A percentile compares a stretch with the other conserved stretches of the same genome.
Conservation (phyloP, 805 yeast genomes). For the Candida boleticola region DNA sequence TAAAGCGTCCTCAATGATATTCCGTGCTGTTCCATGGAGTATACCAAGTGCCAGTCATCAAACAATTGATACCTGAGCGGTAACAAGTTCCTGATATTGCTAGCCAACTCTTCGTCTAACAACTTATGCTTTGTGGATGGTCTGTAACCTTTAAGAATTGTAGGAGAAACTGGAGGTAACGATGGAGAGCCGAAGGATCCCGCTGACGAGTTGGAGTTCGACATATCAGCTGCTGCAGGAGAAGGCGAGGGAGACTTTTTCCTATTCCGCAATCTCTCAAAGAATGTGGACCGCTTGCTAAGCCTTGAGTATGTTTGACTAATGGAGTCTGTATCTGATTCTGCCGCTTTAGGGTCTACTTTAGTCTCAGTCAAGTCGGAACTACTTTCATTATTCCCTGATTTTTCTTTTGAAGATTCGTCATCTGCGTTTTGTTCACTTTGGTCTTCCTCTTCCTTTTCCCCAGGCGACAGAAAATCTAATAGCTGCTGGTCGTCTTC, state of each 20-base stretch:
- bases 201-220: background rate
- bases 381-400: background rate
- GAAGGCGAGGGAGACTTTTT: background rate
- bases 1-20: conserved; percentile 81
- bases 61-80: conserved; percentile 79
- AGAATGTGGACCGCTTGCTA: conserved; percentile 2
- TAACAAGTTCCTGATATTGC: conserved; percentile 66
- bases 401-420: too few relatives aligned
- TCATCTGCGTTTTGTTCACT: too few relatives aligned
- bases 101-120: conserved; percentile 63
- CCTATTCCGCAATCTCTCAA: conserved; percentile 1
- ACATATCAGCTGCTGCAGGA: background rate
- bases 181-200: background rate
- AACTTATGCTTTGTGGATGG: conserved; percentile 56
- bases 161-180: conserved; percentile 51
- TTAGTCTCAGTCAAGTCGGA: background rate
- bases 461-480: too few relatives aligned
- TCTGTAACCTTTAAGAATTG: conserved; percentile 60
- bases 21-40: conserved; percentile 91
- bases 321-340: background rate
- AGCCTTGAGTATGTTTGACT: conserved; percentile 5
- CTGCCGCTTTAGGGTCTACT: background rate
- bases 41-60: conserved; percentile 73
- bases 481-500: too few relatives aligned
- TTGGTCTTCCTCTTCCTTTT: too few relatives aligned